Percentiles rank a stretch among this genome's conserved stretches.
These are phyloP conservation scores for Conringia planisiliqua DNA, from an alignment of 345 rosid genomes.

Conservation along the genomic window DNA sequence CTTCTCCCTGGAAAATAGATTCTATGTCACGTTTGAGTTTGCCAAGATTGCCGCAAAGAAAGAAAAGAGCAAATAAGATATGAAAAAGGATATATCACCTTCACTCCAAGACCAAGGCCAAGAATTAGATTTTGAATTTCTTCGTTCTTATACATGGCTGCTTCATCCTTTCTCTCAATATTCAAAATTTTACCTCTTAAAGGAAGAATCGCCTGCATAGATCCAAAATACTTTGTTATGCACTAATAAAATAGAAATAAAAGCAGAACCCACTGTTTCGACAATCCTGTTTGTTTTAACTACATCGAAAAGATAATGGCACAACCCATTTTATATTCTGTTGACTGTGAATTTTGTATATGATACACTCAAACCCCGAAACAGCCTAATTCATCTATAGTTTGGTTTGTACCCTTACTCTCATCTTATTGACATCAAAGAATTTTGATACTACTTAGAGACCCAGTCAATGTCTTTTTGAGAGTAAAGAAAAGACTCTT, in stretches of 20 bases:
- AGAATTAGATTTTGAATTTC: constrained; percentile 96
- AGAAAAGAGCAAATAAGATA: not conserved
- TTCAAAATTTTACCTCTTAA: constrained; percentile 93
- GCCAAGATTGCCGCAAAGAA: not conserved
- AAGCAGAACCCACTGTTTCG: constrained; percentile 1
- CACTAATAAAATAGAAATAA: not conserved
- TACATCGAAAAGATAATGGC: not conserved
- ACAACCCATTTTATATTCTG: not conserved
- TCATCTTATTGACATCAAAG: not conserved
- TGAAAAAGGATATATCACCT: constrained; percentile 43
- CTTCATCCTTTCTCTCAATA: constrained; percentile 91
- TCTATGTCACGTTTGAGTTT: constrained; percentile 6
- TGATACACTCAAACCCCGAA: not conserved
- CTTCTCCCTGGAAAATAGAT: constrained; percentile 72
- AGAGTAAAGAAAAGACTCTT: not conserved
- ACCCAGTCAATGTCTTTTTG: not conserved
- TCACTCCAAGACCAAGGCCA: constrained; percentile 96
- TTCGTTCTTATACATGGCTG: constrained; percentile 97
- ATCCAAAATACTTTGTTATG: constrained; percentile 1
- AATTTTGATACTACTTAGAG: not conserved
- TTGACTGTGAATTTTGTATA: not conserved
- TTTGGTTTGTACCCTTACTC: not conserved
- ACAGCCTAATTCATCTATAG: not conserved
- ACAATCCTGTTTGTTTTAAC: not conserved
- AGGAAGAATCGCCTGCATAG: constrained; percentile 91